These are phyloP conservation scores for Phaeosphaeriaceae sp. DNA, from an alignment of 2,329 filamentous ascomycete species.

Conservation along the genomic window DNA sequence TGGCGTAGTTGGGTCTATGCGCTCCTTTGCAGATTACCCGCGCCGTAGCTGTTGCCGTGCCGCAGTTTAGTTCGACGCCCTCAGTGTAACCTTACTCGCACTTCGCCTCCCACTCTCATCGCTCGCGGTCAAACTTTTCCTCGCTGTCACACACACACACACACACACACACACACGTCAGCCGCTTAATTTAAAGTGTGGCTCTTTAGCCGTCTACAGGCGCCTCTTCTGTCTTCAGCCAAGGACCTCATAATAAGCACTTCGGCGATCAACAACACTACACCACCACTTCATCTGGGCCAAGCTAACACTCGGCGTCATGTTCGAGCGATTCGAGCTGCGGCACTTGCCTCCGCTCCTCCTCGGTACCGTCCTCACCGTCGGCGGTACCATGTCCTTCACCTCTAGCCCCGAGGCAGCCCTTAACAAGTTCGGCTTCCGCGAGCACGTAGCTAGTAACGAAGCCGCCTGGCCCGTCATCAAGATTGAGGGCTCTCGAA, in stretches of 20 bases:
- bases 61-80: no score
- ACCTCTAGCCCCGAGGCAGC: conserved; percentile 12
- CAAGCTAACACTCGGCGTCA: background rate
- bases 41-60: no score
- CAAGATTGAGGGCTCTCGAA: conserved; percentile 14
- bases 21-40: no score
- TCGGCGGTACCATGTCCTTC: conserved; percentile 16
- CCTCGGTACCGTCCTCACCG: conserved; percentile 12
- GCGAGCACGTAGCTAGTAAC: conserved; percentile 4
- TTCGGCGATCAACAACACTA: background rate
- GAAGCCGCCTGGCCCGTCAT: conserved; percentile 24
- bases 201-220: background rate
- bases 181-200: background rate
- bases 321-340: conserved; percentile 10
- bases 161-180: no score
- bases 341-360: conserved; percentile 19
- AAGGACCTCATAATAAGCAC: background rate
- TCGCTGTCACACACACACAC: no score
- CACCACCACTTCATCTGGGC: background rate
- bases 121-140: no score
- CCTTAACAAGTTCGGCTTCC: conserved; percentile 14
- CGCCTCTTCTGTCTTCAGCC: background rate
- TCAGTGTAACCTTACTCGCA: no score
- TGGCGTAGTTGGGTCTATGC: no score
- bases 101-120: no score